These are phyloP conservation scores for Zasmidium angulare DNA, from an alignment of 2,329 filamentous ascomycete species.

Conservation along the genomic window DNA sequence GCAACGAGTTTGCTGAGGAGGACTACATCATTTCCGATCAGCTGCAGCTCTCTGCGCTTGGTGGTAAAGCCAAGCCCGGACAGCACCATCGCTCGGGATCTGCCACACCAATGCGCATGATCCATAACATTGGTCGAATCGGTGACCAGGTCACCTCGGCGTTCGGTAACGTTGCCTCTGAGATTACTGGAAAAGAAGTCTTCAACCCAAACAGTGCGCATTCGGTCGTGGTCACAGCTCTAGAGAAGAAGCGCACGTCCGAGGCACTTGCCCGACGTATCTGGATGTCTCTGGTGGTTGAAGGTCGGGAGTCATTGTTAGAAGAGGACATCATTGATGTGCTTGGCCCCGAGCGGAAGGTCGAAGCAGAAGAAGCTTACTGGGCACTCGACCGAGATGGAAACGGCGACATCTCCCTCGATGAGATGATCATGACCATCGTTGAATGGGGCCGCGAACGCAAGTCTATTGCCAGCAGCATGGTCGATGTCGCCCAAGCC, in stretches of 20 bases:
- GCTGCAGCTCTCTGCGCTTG: conserved; percentile 58
- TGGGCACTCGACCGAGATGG: conserved; percentile 75
- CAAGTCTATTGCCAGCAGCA: conserved; percentile 85
- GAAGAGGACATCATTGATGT: conserved; percentile 84
- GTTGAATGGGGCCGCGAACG: conserved; percentile 81
- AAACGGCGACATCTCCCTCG: conserved; percentile 91
- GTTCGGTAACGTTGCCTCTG: conserved; percentile 89
- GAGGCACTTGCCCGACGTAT: conserved; percentile 92
- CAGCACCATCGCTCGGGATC: conserved; percentile 57
- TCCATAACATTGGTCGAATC: conserved; percentile 69
- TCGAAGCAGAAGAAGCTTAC: conserved; percentile 86
- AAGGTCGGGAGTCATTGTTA: conserved; percentile 77
- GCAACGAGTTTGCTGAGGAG: conserved; percentile 84
- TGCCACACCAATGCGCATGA: conserved; percentile 74
- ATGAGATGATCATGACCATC: conserved; percentile 90
- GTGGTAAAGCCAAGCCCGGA: conserved; percentile 51
- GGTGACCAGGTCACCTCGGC: conserved; percentile 92
- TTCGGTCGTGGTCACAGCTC: conserved; percentile 81
- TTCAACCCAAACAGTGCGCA: conserved; percentile 92
- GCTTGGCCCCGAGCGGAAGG: conserved; percentile 69
- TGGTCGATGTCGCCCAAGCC: conserved; percentile 96
- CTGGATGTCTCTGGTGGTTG: conserved; percentile 97
- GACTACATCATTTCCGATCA: conserved; percentile 88
- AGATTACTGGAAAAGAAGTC: conserved; percentile 92
- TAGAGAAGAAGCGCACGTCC: conserved; percentile 79